These are phyloP conservation scores for Colletotrichum liaoningense DNA, from an alignment of 2,329 filamentous ascomycete species.

Conservation along the genomic window DNA sequence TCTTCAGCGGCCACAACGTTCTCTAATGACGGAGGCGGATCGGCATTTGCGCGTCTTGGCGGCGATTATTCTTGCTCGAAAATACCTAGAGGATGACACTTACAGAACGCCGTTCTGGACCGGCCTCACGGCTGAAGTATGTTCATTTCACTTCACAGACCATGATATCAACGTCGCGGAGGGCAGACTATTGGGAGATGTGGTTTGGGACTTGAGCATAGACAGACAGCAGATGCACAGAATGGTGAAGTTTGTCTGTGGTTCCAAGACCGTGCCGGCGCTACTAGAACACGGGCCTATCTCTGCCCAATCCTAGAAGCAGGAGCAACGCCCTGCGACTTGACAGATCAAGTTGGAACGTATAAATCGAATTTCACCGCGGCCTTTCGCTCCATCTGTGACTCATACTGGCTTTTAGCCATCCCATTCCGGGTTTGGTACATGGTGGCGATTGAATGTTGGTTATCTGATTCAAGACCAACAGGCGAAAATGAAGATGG, in stretches of 20 bases:
- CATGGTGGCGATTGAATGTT: too few relatives aligned
- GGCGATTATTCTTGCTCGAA: background rate
- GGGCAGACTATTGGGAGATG: background rate
- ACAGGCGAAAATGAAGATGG: too few relatives aligned
- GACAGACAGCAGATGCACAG: background rate
- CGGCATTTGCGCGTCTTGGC: background rate
- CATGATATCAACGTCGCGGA: background rate
- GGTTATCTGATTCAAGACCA: too few relatives aligned
- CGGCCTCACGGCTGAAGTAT: background rate
- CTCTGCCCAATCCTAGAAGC: too few relatives aligned
- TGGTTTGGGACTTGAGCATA: background rate
- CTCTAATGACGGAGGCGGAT: background rate
- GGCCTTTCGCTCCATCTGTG: too few relatives aligned
- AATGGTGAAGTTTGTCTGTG: background rate
- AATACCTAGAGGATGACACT: conserved; percentile 2
- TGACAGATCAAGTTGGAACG: background rate
- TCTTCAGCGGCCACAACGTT: background rate
- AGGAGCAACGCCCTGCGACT: too few relatives aligned
- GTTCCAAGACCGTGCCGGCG: background rate
- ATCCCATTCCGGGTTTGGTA: too few relatives aligned
- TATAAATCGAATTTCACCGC: background rate
- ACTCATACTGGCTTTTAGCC: too few relatives aligned
- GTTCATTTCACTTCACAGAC: background rate
- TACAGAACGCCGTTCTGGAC: conserved; percentile 6
- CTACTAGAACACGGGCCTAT: too few relatives aligned